Conservation (phyloP, 2,329 filamentous ascomycete species). For the Dichotomopilus funicola region DNA sequence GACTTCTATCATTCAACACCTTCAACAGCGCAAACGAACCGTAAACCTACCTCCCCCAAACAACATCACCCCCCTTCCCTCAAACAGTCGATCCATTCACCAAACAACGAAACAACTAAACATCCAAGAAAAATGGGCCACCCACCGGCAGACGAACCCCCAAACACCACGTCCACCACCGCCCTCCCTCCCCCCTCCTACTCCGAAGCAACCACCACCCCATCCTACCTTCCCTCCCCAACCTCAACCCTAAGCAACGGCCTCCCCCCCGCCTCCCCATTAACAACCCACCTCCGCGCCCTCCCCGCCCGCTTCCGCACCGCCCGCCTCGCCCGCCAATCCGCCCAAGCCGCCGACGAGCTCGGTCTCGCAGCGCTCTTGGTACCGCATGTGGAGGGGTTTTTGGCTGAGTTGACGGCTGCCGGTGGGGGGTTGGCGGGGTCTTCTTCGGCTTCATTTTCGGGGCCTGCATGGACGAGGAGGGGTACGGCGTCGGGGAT, state of each 20-base stretch:
- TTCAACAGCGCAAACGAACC: too few relatives aligned
- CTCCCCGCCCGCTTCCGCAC: slow-evolving; percentile 19
- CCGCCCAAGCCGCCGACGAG: slow-evolving; percentile 28
- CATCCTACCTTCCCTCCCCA: slow-evolving; percentile 3
- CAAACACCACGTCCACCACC: neutral
- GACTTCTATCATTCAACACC: too few relatives aligned
- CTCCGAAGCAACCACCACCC: slow-evolving; percentile 17
- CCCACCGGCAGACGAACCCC: slow-evolving; percentile 1
- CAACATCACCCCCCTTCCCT: too few relatives aligned
- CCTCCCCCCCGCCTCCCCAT: slow-evolving; percentile 13
- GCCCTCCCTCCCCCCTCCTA: slow-evolving; percentile 21
- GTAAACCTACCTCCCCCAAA: too few relatives aligned
- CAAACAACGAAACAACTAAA: neutral
- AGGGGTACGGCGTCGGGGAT: too few relatives aligned
- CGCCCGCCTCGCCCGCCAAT: slow-evolving; percentile 11
- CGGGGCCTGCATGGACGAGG: slow-evolving; percentile 22
- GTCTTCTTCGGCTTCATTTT: neutral
- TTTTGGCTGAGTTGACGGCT: slow-evolving; percentile 36
- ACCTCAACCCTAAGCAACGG: neutral
- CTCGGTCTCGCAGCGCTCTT: slow-evolving; percentile 34
- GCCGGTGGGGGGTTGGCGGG: slow-evolving; percentile 22
- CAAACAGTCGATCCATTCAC: neutral
- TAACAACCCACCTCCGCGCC: slow-evolving; percentile 28
- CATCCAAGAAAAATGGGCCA: neutral
- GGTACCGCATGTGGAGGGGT: slow-evolving; percentile 36